Evolutionary conservation across 257 asterid genomes (phyloP), one percentile per base, ranked within the genome.

Genomic region (Linderniella brevidens): DNA sequence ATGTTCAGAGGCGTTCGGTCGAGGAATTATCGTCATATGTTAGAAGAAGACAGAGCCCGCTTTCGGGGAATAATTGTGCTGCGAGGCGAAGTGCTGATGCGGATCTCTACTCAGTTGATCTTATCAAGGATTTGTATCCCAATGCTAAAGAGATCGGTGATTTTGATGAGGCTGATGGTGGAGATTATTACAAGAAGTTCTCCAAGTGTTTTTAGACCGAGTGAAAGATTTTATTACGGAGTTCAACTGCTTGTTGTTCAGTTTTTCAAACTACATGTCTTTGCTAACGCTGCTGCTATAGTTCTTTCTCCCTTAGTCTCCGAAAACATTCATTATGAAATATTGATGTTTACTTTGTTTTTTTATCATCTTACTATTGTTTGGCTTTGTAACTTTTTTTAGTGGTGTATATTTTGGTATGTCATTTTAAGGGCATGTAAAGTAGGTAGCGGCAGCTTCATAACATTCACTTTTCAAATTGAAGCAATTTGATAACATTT

Each of bases 51-150:
- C 80, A 80, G 5, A 81, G 81, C 48, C 86, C 92, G 8, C 72
- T 78, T 52, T 81, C 88, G 1, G 74, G 64, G 53, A 78, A 64
- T 44, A 59, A 57, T 15, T 6, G 6, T 6, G 6, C 3, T 6
- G 74, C 73, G 10, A 55, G 92, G 62, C 75, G 80, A 60, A 79
- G 92, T 49, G 92, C 93, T 1, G 86, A 77, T 42, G 17, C 17
- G 0, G 79, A 76, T 52, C 69, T 73, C 0, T 73, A 72, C 40
- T 61, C 70, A 4, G 69, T 62, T 0, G 86, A 69, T 19, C 37
- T 67, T 25, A 59, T 73, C 67, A 70, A 70, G 56, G 76, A 77
- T 62, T 71, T 73, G 14, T 77, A 87, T 63, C 79, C 74, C 14
- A 79, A 82, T 16, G 14, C 35, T 36, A 17, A 40, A 37, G 38